Conservation (phyloP, 805 yeast species). For the Candida qinlingensis region DNA sequence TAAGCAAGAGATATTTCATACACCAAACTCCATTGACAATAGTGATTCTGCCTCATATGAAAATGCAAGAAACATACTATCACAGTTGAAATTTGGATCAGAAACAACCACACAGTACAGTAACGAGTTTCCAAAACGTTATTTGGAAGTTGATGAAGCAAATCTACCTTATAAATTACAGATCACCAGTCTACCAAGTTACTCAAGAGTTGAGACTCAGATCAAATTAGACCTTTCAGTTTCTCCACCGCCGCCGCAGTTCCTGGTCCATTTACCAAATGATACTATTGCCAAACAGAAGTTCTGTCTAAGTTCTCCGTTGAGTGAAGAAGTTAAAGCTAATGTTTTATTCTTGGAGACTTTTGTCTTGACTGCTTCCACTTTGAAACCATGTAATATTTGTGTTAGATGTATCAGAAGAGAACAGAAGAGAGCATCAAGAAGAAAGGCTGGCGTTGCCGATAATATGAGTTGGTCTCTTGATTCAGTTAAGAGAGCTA, state of each 20-base stretch:
- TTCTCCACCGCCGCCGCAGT: conserved; percentile 73
- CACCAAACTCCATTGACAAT: conserved; percentile 12
- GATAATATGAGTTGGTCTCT: conserved; percentile 78
- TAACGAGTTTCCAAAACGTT: conserved; percentile 24
- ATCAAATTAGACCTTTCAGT: conserved; percentile 68
- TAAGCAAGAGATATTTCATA: conserved; percentile 14
- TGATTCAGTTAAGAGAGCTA: conserved; percentile 68
- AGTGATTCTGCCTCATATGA: conserved; percentile 19
- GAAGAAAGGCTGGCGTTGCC: conserved; percentile 78
- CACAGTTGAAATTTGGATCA: conserved; percentile 24
- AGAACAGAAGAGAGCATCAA: conserved; percentile 88
- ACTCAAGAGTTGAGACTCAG: conserved; percentile 93
- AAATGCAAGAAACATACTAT: conserved; percentile 19
- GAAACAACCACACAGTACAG: conserved; percentile 18
- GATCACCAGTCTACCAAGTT: conserved; percentile 63
- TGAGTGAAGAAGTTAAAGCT: conserved; percentile 44
- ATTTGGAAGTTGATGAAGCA: conserved; percentile 23
- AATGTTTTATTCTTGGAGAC: conserved; percentile 69
- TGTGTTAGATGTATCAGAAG: conserved; percentile 88
- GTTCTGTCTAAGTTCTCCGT: conserved; percentile 48
- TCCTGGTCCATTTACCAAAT: conserved; percentile 72
- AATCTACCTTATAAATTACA: conserved; percentile 40
- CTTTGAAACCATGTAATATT: conserved; percentile 56
- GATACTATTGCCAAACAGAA: conserved; percentile 87
- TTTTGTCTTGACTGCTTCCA: conserved; percentile 63